Conservation (phyloP, 2,329 filamentous ascomycete genomes). For the Sporothrix schenckii region DNA sequence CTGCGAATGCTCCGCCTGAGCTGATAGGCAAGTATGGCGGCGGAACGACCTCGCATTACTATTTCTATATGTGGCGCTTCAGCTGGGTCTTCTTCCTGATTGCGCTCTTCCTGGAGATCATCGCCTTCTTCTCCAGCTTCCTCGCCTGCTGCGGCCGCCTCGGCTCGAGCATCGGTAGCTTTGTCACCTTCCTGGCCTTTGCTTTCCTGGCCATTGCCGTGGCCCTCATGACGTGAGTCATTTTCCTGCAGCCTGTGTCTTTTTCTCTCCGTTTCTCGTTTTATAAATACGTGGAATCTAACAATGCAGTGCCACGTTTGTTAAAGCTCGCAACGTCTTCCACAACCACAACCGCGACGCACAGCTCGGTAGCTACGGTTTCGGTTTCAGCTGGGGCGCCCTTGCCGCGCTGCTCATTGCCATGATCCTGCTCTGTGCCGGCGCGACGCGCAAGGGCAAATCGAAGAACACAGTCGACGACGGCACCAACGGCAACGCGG, state of each 20-base stretch:
- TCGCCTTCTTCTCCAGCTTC: conserved; percentile 68
- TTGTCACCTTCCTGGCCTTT: conserved; percentile 62
- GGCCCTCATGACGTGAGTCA: conserved; percentile 72
- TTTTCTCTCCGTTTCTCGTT: conserved; percentile 7
- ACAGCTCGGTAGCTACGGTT: conserved; percentile 66
- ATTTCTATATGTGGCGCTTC: conserved; percentile 87
- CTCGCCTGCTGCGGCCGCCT: conserved; percentile 72
- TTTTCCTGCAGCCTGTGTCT: conserved; percentile 10
- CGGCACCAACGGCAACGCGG: conserved; percentile 15
- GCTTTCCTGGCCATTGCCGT: conserved; percentile 70
- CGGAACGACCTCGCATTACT: conserved; percentile 60
- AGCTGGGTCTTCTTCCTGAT: conserved; percentile 91
- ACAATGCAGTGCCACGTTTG: conserved; percentile 58
- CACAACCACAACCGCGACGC: conserved; percentile 57
- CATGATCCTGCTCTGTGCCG: conserved; percentile 67
- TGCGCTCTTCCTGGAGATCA: conserved; percentile 73
- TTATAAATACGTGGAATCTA: conserved; percentile 25
- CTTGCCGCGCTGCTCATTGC: conserved; percentile 68
- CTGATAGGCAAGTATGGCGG: conserved; percentile 58
- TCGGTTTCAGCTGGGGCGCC: conserved; percentile 77
- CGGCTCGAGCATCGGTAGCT: conserved; percentile 66
- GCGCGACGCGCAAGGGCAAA: conserved; percentile 48
- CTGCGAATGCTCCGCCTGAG: conserved; percentile 48
- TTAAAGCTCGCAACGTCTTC: conserved; percentile 71
- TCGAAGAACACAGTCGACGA: background rate